phyloP scores from a whole-genome alignment of 768 basidiomycete species.

The Saitozyma sp. region DNA sequence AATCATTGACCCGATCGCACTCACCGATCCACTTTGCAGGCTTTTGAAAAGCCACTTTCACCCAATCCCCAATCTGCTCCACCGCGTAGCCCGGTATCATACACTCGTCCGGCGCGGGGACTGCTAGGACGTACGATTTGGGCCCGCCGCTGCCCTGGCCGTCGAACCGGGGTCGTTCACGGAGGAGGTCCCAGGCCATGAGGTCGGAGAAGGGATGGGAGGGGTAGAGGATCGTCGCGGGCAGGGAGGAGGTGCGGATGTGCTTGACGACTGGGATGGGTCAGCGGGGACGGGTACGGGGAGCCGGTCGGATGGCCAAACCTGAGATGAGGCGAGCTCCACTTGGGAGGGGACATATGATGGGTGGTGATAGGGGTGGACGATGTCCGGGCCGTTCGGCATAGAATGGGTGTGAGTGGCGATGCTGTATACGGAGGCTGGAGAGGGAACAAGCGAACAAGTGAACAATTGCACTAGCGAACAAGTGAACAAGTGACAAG shows the following conservation, averaged over 20 bases:
- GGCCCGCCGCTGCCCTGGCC: constrained; percentile 1
- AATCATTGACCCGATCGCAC: background rate
- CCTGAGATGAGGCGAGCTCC: too few species aligned
- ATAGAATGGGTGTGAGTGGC: too few species aligned
- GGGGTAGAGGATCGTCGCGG: constrained; percentile 19
- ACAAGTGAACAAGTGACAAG: too few species aligned
- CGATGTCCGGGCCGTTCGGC: too few species aligned
- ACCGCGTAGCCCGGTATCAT: constrained; percentile 21
- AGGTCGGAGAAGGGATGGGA: constrained; percentile 20
- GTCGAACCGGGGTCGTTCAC: background rate
- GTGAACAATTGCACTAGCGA: too few species aligned
- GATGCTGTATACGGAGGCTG: too few species aligned
- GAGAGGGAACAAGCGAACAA: too few species aligned
- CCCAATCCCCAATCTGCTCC: constrained; percentile 28
- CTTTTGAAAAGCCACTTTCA: constrained; percentile 16
- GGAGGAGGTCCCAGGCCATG: constrained; percentile 4
- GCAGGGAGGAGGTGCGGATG: constrained; percentile 9
- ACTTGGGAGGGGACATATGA: too few species aligned
- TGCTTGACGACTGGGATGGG: constrained; percentile 13
- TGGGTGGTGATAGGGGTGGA: too few species aligned
- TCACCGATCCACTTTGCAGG: constrained; percentile 18
- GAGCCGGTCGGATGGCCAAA: constrained; percentile 2
- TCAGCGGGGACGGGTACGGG: constrained; percentile 4
- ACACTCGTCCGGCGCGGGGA: constrained; percentile 22
- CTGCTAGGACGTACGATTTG: constrained; percentile 1